A percentile compares a stretch with the other conserved stretches of the same genome.
phyloP scores from a whole-genome alignment of 139 green algal genomes.

The Coelastrella sp. region DNA sequence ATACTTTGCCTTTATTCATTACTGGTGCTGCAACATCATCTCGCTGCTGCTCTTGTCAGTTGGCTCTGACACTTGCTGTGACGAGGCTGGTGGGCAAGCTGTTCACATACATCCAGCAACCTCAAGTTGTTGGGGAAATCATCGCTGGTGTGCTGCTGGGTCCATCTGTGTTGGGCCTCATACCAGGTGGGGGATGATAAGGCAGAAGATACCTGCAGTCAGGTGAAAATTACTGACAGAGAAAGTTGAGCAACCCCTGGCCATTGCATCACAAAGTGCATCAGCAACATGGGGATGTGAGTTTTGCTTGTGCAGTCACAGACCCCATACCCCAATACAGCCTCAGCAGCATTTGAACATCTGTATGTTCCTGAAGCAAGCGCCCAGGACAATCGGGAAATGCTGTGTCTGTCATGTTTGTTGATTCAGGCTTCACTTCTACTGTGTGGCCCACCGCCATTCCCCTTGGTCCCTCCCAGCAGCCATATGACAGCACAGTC shows the following conservation, averaged over 20 bases:
- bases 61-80: slow-evolving; percentile 35
- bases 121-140: slow-evolving; percentile 45
- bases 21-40: neutral
- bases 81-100: slow-evolving; percentile 32
- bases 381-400: too few relatives aligned
- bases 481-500: slow-evolving; percentile 11
- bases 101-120: slow-evolving; percentile 40
- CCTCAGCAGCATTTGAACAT: too few relatives aligned
- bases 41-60: too few relatives aligned
- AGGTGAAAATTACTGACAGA: neutral
- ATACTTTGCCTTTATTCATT: too few relatives aligned
- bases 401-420: neutral
- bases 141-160: slow-evolving; percentile 43
- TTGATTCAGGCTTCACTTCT: slow-evolving; percentile 29
- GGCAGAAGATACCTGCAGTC: neutral
- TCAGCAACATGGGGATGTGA: too few relatives aligned
- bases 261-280: too few relatives aligned
- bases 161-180: slow-evolving; percentile 34
- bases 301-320: too few relatives aligned
- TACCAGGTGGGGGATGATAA: slow-evolving; percentile 13
- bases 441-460: slow-evolving; percentile 36
- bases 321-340: too few relatives aligned
- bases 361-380: too few relatives aligned
- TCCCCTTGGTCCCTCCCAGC: neutral
- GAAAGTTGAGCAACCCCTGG: too few relatives aligned